phyloP scores from a whole-genome alignment of 1,139 yeast species.

The Debaryomycetaceae sp. region DNA sequence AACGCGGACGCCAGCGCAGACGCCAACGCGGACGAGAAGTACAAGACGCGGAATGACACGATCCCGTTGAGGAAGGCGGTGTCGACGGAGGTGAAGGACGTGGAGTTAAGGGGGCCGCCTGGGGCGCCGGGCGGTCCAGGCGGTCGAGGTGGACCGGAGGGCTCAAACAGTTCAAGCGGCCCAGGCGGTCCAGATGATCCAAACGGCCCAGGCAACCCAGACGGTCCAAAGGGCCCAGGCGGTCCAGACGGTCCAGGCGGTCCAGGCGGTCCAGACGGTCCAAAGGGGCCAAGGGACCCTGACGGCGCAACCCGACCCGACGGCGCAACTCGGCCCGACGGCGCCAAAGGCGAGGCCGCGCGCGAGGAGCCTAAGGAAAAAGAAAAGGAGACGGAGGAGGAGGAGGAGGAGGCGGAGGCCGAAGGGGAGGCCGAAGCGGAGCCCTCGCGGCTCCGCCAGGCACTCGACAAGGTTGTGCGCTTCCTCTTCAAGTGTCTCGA shows the following conservation, averaged over 20 bases:
- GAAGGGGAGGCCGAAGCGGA: slow-evolving; percentile 11
- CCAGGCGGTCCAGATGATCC: no score
- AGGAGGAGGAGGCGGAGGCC: slow-evolving; percentile 13
- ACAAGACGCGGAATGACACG: slow-evolving; percentile 14
- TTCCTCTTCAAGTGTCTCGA: slow-evolving; percentile 56
- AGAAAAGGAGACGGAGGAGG: slow-evolving; percentile 8
- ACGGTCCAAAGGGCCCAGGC: no score
- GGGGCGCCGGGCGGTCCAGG: no score
- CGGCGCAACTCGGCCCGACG: not conserved
- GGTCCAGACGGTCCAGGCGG: no score
- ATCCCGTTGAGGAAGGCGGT: slow-evolving; percentile 15
- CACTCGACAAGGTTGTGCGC: slow-evolving; percentile 16
- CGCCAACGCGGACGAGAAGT: slow-evolving; percentile 7
- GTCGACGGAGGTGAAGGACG: slow-evolving; percentile 10
- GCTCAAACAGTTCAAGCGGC: no score
- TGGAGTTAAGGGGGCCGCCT: no score
- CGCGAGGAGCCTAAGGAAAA: slow-evolving; percentile 1
- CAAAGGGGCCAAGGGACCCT: no score
- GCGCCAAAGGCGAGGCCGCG: not conserved
- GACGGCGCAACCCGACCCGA: no score
- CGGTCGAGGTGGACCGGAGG: no score
- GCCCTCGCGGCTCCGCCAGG: slow-evolving; percentile 12
- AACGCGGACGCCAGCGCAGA: slow-evolving; percentile 5
- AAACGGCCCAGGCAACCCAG: no score
- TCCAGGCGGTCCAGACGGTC: no score